Base-by-base conservation (phyloP, 2,329 filamentous ascomycete genomes). In the Botrytis paeoniae region DNA sequence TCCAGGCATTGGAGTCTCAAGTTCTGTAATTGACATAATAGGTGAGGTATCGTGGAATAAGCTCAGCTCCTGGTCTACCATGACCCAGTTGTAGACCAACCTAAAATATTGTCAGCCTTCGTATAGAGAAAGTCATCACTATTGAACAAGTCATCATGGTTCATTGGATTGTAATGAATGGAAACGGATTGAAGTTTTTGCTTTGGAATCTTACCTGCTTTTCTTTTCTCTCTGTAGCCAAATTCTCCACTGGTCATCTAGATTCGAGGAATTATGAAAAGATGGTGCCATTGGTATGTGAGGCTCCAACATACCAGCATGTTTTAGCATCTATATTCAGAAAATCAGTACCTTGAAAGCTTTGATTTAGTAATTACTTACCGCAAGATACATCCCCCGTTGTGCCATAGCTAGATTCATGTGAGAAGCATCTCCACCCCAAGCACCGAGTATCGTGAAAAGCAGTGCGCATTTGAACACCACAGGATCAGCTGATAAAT, bases 331-430 rank as follows among this genome's bases (percentile, higher is more conserved):
- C 85, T 87, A 35, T 41, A 70, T 63, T 29, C 18, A 25, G 39
- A 29, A n/a, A 39, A 35, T 57, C 8, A 68, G 25, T 57, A 65
- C 4, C 51, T 57, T 14, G 43, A 41, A 22, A 51, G 37, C 6
- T 65, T 35, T 25, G 20, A 43, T 51, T 10, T 37, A 54, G 22
- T 62, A 1, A 39, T 41, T 43, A 79, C 85, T 83, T 78, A 88
- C 86, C 73, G 90, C 87, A 74, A 92, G 86, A 80, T 93, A 93
- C 89, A 92, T 92, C 73, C 89, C 89, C 65, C 90, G 86, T 80
- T 92, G 91, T 43, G 91, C 90, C 89, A 92, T 92, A 60, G 90
- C 88, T 76, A 92, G 92, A 78, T 93, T 90, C 90, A 92, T 93
- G 76, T 92, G 89, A 90, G 91, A 92, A 81, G 92, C 92, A 80